Percentiles rank a stretch among this genome's conserved stretches.
Evolutionary conservation across 75 land plant genomes (phyloP).

Genomic region (Isoetes taiwanensis): DNA sequence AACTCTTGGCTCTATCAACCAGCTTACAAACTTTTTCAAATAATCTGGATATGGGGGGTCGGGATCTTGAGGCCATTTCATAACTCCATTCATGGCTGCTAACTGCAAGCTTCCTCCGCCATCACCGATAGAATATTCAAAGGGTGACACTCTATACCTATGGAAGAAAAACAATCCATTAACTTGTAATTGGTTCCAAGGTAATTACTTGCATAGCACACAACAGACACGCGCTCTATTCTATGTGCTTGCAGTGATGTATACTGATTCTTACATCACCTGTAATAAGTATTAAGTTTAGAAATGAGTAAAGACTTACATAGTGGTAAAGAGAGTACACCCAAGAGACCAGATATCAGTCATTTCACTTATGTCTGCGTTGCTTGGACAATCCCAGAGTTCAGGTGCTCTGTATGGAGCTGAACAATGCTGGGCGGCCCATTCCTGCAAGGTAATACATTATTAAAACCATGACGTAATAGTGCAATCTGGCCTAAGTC

Average conservation of each 20-base stretch:
- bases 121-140: constrained; percentile 84
- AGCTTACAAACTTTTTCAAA: constrained; percentile 68
- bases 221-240: background rate
- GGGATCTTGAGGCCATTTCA: constrained; percentile 88
- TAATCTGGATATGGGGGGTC: constrained; percentile 72
- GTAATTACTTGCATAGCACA: background rate
- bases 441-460: constrained; percentile 58
- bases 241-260: background rate
- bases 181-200: background rate
- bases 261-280: background rate
- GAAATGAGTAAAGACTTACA: constrained; percentile 35
- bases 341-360: constrained; percentile 98
- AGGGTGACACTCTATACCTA: constrained; percentile 93
- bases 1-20: constrained; percentile 89
- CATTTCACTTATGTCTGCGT: constrained; percentile 73
- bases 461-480: too few species aligned
- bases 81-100: constrained; percentile 72
- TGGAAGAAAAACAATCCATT: background rate
- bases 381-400: constrained; percentile 95
- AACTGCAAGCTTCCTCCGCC: constrained; percentile 88
- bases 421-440: constrained; percentile 97
- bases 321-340: constrained; percentile 87
- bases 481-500: background rate
- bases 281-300: background rate
- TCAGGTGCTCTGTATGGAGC: constrained; percentile 98